Conservation (phyloP, 495 filamentous ascomycete genomes). For the Clohesyomyces aquaticus region DNA sequence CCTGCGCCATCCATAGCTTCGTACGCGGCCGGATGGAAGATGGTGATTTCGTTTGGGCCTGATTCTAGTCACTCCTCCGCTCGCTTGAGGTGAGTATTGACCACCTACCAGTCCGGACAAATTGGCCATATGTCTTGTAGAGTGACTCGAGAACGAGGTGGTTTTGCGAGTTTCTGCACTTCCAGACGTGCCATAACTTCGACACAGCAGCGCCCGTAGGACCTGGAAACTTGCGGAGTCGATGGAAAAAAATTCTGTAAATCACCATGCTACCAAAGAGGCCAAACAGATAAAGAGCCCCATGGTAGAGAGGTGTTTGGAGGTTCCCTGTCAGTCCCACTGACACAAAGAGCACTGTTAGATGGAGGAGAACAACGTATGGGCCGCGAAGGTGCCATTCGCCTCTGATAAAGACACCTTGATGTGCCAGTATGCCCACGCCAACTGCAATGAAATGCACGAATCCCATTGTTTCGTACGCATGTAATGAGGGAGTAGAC, state of each 20-base stretch:
- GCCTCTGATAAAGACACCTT: constrained; percentile 17
- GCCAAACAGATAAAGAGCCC: background rate
- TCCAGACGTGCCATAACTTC: constrained; percentile 23
- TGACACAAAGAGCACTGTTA: background rate
- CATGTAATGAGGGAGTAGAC: no score
- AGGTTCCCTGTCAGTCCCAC: background rate
- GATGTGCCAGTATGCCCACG: constrained; percentile 7
- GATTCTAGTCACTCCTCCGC: background rate
- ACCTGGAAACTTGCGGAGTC: constrained; percentile 15
- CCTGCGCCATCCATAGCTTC: background rate
- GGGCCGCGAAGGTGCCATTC: constrained; percentile 21
- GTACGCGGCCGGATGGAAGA: background rate
- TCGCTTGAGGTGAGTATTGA: background rate
- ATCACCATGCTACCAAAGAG: constrained; percentile 15
- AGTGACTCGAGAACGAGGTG: constrained; percentile 5
- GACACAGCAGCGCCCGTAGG: constrained; percentile 4
- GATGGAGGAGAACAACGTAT: background rate
- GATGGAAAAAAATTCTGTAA: constrained; percentile 22
- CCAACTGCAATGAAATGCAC: background rate
- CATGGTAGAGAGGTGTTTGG: background rate
- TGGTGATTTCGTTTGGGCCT: constrained; percentile 24
- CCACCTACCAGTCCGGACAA: constrained; percentile 25
- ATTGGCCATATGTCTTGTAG: constrained; percentile 15
- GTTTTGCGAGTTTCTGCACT: background rate
- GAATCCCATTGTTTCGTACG: no score